Base-by-base conservation (phyloP, 805 yeast genomes). In the Candida xiaguanensis region DNA sequence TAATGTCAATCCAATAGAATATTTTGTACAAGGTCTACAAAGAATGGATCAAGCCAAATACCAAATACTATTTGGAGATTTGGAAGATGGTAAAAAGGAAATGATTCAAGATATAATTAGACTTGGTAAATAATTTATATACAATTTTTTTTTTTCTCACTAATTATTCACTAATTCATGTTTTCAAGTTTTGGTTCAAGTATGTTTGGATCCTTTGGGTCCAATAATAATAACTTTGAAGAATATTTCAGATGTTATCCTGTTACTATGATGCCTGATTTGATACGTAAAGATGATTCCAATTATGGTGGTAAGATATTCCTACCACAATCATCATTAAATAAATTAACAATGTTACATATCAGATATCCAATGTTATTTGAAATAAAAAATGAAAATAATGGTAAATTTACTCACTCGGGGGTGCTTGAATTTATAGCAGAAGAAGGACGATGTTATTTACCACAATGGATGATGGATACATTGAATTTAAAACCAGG, bases 401-500 rank as follows among this genome's bases (percentile, higher is more conserved):
- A 75, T 17, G 71, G 62, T 14, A 57, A 70, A 23, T 66, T 58
- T 6, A 87, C 97, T 0, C 96, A 89, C 58, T 85, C 90, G 34
- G 99, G 99, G 55, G 99, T 93, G 20, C 67, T 93, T 44, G 99
- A 93, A 64, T 93, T 93, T 59, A 84, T 86, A 13, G 96, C 99
- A 1, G 98, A 93, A 56, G 99, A 93, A 67, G 99, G 99, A 13
- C 73, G 99, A 41, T 93, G 79, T 2, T 93, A 93, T 58, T 53
- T 93, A 25, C 99, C 99, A 0, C 88, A 86, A 50, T 93, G 99
- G 99, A 90, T 93, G 90, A 77, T 93, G 85, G 74, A 66, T 32
- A 85, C 95, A 0, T 63, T 93, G 27, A 69, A 71, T 24, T 64
- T 85, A 6, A 74, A 75, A 36, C 85, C 96, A 0, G 98, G 98